phyloP scores from a whole-genome alignment of 1,284 basidiomycete species.

The Wallemia mellicola region DNA sequence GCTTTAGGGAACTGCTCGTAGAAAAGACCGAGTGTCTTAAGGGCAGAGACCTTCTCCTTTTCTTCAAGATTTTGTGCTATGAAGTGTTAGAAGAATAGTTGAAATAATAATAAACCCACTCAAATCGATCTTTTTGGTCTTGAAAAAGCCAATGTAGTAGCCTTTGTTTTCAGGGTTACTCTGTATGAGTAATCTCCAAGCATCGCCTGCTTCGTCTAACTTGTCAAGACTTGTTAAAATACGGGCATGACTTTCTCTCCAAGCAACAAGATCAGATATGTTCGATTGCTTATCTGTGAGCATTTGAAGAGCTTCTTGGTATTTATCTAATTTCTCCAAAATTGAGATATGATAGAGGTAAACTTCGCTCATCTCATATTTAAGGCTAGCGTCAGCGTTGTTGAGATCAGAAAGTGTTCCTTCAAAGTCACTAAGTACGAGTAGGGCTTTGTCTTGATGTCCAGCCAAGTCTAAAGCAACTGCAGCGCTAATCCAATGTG shows the following conservation, averaged over 20 bases:
- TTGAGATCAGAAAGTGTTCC: constrained; percentile 28
- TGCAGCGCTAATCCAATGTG: constrained; percentile 71
- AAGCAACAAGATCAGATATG: constrained; percentile 8
- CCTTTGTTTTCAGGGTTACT: constrained; percentile 57
- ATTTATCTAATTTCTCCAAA: constrained; percentile 37
- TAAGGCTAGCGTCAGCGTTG: constrained; percentile 24
- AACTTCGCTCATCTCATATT: constrained; percentile 61
- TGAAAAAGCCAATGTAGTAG: constrained; percentile 47
- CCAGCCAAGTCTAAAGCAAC: constrained; percentile 65
- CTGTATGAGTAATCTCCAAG: constrained; percentile 50
- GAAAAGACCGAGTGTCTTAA: constrained; percentile 30
- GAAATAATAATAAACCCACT: constrained; percentile 18
- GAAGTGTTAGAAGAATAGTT: background rate
- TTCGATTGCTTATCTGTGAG: constrained; percentile 26
- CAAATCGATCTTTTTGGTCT: constrained; percentile 31
- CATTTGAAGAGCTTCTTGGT: constrained; percentile 22
- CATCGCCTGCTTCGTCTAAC: constrained; percentile 35
- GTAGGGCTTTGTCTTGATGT: constrained; percentile 36
- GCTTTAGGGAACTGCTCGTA: constrained; percentile 32
- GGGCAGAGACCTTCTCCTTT: constrained; percentile 24
- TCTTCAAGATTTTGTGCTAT: constrained; percentile 16
- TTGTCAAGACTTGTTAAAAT: constrained; percentile 33
- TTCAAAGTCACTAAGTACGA: too few relatives aligned
- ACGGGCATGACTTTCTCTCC: constrained; percentile 22
- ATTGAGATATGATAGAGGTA: constrained; percentile 51